Base-by-base conservation (phyloP, 1,284 basidiomycete species). In the Golubevia pallescens region DNA sequence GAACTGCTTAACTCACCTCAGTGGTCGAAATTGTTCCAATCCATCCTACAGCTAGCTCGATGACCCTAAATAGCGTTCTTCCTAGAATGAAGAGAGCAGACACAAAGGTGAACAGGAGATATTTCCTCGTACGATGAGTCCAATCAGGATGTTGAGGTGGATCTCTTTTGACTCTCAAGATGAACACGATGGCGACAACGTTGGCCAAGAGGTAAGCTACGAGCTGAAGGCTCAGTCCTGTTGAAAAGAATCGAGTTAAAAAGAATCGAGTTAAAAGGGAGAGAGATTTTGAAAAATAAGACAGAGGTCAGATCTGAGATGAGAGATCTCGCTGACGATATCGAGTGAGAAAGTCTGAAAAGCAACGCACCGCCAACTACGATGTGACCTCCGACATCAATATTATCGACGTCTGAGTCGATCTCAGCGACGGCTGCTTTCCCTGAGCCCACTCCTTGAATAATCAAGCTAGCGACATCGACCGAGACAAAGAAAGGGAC, bases 1-100 rank as follows among this genome's bases (percentile, higher is more conserved):
- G n/a, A n/a, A n/a, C n/a, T n/a, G n/a, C 10, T 4, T 4, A 38
- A 51, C 51, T 53, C 63, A 52, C 61, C 55, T 65, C 75, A 14
- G 61, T 68, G 1, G 42, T 52, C 53, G 68, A 65, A 24, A 78
- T 71, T 2, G 65, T 48, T 28, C 75, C 76, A 20, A 61, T 48
- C 70, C 72, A 78, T 4, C 75, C 75, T 8, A 61, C 52, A 10
- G n/a, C 61, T 75, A 77, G 74, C 57, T 78, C 74, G 60, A 70
- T 64, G 19, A 73, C 54, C 16, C 74, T 69, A 56, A 72, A 78
- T 8, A 67, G 24, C n/a, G 64, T 68, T 19, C 75, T 65, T 28
- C 68, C 48, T 3, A 78, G 62, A 52, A 78, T 69, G 19, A 68
- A 55, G 8, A 62, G 23, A 48, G 71, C 69, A 1, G 75, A 74